Base-by-base conservation (phyloP, 208 protist genomes). In the Wallacemonas sp. region DNA sequence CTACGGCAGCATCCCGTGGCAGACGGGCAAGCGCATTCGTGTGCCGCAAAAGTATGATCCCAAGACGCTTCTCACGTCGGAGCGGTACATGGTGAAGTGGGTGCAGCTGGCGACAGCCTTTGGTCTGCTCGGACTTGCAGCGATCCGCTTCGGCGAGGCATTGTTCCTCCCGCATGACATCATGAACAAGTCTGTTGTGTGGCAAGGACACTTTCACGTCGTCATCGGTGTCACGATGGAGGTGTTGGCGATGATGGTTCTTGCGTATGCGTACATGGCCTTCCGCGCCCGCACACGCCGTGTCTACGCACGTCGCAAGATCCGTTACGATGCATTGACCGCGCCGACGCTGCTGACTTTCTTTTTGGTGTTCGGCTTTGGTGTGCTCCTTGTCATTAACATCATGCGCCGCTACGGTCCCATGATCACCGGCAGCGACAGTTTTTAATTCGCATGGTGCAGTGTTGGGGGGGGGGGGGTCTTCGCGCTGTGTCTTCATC, bases 1-100 rank as follows among this genome's bases (percentile, higher is more conserved):
- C 63, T 89, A 66, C 62, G 90, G 86, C 24, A 66, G 75, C 45
- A 93, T 95, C 36, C 90, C 90, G 36, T 95, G 90, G 86, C 90
- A 95, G 69, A 95, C 86, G 30, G 90, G 86, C 2, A 95, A 95
- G 66, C 86, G 90, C 47, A 90, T 95, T 70, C 77, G 80, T 31
- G 90, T 95, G 28, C 90, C 90, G 26, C 90, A 95, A 72, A 95
- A 95, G 72, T 95, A 95, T 71, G 90, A 95, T 68, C 90, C 90
- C 31, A 95, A 95, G 67, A 95, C 90, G 28, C 64, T 95, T 28
- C 74, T 95, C 38, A 91, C 90, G 31, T 86, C 86, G n/a, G 86
- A 95, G 82, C 81, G 90, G 1, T 93, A 93, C 75, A 93, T 95
- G 86, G 84, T 87, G 34, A 92, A 95, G 78, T 95, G 90, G 86